Percentiles rank a stretch among this genome's conserved stretches.
Evolutionary conservation across 1,284 basidiomycete species (phyloP).

Genomic region (Leccinum cinnamomeum): DNA sequence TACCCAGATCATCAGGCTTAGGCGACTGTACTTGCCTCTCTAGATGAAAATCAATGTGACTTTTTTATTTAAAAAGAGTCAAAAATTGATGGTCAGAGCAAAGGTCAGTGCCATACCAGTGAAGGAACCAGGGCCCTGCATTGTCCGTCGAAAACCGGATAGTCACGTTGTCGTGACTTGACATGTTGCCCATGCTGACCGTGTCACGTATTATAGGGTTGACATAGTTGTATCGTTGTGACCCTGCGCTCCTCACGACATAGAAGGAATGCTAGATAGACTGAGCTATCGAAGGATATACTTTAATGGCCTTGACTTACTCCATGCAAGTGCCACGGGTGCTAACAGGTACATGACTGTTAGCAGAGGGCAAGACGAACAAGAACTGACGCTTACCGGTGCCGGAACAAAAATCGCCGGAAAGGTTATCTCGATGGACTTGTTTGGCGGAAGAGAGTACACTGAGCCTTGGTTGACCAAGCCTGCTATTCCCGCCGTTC

Average conservation of each 20-base stretch:
- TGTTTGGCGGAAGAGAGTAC: constrained; percentile 37
- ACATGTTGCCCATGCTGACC: constrained; percentile 25
- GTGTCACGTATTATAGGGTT: constrained; percentile 27
- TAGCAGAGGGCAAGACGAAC: not conserved
- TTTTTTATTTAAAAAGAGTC: constrained; percentile 34
- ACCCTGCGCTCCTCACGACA: constrained; percentile 27
- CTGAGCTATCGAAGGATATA: not conserved
- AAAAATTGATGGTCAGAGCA: not conserved
- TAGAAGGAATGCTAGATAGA: constrained; percentile 36
- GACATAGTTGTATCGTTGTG: constrained; percentile 22
- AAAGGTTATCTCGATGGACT: constrained; percentile 39
- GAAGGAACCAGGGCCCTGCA: constrained; percentile 31
- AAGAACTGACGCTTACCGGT: constrained; percentile 19
- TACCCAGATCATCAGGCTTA: not conserved
- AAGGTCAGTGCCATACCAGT: constrained; percentile 21
- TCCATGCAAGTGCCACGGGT: constrained; percentile 48
- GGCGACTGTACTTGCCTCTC: constrained; percentile 18
- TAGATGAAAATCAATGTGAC: constrained; percentile 38
- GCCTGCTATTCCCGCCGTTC: constrained; percentile 36
- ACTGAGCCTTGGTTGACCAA: constrained; percentile 41
- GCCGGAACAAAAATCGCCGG: constrained; percentile 21
- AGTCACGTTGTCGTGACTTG: constrained; percentile 25
- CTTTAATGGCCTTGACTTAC: constrained; percentile 28
- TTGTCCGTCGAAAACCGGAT: constrained; percentile 18
- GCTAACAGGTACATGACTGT: constrained; percentile 17